phyloP scores from a whole-genome alignment of 2,329 filamentous ascomycete species.

The Helotiales sp. region DNA sequence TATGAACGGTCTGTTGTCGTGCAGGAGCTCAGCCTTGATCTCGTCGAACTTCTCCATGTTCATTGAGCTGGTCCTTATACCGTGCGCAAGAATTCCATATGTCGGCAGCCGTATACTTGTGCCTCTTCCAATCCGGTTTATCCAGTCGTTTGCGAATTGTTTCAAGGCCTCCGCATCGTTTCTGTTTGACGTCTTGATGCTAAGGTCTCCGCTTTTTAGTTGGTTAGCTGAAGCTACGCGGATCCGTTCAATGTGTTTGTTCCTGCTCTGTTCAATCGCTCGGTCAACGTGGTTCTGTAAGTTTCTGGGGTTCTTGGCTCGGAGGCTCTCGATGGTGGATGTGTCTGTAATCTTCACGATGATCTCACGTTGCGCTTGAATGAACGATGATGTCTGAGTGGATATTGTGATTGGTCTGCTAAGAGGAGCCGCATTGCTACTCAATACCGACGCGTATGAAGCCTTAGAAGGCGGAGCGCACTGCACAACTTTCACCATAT shows the following conservation, averaged over 20 bases:
- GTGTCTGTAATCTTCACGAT: conserved; percentile 30
- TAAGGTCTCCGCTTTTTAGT: conserved; percentile 26
- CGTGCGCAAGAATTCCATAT: conserved; percentile 24
- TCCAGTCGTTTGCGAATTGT: conserved; percentile 21
- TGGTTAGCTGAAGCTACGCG: conserved; percentile 21
- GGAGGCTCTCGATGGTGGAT: conserved; percentile 26
- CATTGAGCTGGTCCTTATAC: no score
- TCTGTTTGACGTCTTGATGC: conserved; percentile 19
- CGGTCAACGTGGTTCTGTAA: conserved; percentile 29
- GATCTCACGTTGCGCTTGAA: conserved; percentile 32
- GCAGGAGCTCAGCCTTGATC: conserved; percentile 16
- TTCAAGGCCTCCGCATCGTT: conserved; percentile 19
- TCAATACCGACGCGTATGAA: neutral
- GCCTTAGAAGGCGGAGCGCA: neutral
- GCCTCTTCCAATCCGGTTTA: conserved; percentile 19
- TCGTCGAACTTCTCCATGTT: no score
- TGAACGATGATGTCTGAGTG: conserved; percentile 23
- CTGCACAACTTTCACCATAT: conserved; percentile 3
- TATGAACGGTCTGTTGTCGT: neutral
- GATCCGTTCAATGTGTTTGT: conserved; percentile 22
- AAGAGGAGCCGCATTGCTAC: conserved; percentile 16
- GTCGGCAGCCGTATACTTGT: conserved; percentile 20
- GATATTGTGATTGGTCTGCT: conserved; percentile 30
- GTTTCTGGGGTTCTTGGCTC: conserved; percentile 29
- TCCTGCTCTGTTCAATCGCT: conserved; percentile 28